phyloP scores from a whole-genome alignment of 352 stramenopile genomes.

The Detonula confervacea region DNA sequence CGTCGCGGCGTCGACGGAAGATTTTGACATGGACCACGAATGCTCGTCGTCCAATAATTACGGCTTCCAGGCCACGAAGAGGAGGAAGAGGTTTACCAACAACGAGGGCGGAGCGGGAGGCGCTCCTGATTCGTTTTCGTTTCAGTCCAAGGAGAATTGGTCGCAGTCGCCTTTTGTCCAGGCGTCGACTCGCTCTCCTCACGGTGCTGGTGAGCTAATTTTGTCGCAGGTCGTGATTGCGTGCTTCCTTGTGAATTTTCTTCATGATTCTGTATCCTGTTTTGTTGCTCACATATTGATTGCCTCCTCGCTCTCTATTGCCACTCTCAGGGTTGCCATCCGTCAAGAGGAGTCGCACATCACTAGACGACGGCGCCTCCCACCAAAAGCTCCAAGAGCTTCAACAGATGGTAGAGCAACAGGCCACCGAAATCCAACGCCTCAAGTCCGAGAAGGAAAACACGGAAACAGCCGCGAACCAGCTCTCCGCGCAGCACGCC shows the following conservation, averaged over 20 bases:
- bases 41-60: constrained; percentile 42
- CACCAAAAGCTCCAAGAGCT: constrained; percentile 56
- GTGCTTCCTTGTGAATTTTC: no score
- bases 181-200: constrained; percentile 5
- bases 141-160: constrained; percentile 50
- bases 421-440: constrained; percentile 68
- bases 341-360: constrained; percentile 19
- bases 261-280: no score
- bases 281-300: no score
- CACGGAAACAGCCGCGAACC: constrained; percentile 33
- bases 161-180: constrained; percentile 17
- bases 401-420: constrained; percentile 64
- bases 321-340: constrained; percentile 14
- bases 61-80: constrained; percentile 44
- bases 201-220: constrained; percentile 8
- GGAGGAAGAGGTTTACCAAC: constrained; percentile 38
- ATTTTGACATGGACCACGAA: constrained; percentile 59
- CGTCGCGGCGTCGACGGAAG: constrained; percentile 19
- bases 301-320: neutral
- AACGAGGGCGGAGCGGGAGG: no score
- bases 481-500: constrained; percentile 63
- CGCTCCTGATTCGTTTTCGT: constrained; percentile 26
- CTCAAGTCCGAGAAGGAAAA: constrained; percentile 71
- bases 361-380: constrained; percentile 18
- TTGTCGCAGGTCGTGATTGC: neutral